These are phyloP conservation scores for Bipolaris gigantea DNA, from an alignment of 2,329 filamentous ascomycete species.

Conservation along the genomic window DNA sequence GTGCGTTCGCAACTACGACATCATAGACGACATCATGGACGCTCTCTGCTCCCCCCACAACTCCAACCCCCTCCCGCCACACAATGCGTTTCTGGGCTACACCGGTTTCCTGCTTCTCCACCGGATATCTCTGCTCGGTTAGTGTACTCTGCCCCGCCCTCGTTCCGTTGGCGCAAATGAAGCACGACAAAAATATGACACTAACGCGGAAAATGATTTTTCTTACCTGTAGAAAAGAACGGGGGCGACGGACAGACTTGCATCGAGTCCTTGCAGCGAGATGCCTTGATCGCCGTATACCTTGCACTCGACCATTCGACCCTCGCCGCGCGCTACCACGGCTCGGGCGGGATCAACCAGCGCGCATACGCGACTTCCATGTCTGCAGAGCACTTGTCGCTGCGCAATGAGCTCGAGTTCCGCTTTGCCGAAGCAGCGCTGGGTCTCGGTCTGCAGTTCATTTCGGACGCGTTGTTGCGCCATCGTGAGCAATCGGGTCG, in stretches of 20 bases:
- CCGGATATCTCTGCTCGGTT: slow-evolving; percentile 23
- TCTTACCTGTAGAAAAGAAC: slow-evolving; percentile 15
- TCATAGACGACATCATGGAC: slow-evolving; percentile 38
- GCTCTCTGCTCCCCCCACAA: slow-evolving; percentile 31
- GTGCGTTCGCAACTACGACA: slow-evolving; percentile 36
- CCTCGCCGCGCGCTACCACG: slow-evolving; percentile 36
- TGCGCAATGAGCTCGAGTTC: slow-evolving; percentile 37
- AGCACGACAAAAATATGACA: not conserved
- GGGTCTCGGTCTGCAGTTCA: slow-evolving; percentile 28
- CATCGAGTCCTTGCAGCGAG: slow-evolving; percentile 26
- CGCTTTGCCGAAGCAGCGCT: slow-evolving; percentile 35
- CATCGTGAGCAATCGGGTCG: slow-evolving; percentile 13
- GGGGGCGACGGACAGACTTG: slow-evolving; percentile 18
- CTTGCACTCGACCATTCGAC: slow-evolving; percentile 33
- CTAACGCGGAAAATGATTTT: slow-evolving; percentile 1
- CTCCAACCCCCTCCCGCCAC: slow-evolving; percentile 25
- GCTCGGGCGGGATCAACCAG: slow-evolving; percentile 38
- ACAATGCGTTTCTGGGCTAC: slow-evolving; percentile 33
- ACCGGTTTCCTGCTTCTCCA: slow-evolving; percentile 35
- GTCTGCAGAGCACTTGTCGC: slow-evolving; percentile 31
- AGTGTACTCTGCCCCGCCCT: slow-evolving; percentile 1
- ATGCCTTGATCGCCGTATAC: slow-evolving; percentile 34
- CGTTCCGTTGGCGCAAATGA: too few species aligned
- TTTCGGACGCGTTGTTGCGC: slow-evolving; percentile 28
- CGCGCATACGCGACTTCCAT: slow-evolving; percentile 33